Conservation (phyloP, 75 land plant species). For the Selaginella moellendorffii region DNA sequence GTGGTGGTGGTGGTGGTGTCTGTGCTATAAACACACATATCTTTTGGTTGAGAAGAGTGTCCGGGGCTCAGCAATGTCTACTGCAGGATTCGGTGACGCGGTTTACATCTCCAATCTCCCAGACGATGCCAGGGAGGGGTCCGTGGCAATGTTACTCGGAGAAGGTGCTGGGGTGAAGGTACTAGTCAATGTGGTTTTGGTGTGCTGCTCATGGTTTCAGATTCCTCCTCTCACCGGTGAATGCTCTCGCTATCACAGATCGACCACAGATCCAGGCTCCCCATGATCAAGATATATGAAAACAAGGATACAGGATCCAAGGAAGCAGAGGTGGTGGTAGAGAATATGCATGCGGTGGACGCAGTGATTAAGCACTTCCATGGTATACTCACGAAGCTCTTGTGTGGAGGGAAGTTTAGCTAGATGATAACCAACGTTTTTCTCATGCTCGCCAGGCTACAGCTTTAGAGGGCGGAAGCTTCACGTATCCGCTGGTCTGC, state of each 20-base stretch:
- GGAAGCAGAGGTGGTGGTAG: constrained; percentile 24
- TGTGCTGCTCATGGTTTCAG: neutral
- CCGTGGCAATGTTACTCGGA: neutral
- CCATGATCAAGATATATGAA: constrained; percentile 23
- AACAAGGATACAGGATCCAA: constrained; percentile 18
- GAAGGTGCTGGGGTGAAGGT: neutral
- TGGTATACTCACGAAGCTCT: constrained; percentile 7
- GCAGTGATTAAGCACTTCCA: constrained; percentile 20
- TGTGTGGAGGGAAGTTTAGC: neutral
- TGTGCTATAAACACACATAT: too few relatives aligned
- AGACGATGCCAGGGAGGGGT: neutral
- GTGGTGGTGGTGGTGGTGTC: too few relatives aligned
- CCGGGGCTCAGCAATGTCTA: too few relatives aligned
- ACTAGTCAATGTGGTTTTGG: neutral
- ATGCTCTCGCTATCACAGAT: constrained; percentile 18
- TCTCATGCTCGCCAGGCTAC: constrained; percentile 16
- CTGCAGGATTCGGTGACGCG: neutral
- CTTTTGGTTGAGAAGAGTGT: too few relatives aligned
- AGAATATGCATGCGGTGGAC: constrained; percentile 18
- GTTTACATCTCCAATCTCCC: neutral
- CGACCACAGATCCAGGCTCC: constrained; percentile 18
- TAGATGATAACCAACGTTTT: neutral
- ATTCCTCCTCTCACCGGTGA: too few relatives aligned
- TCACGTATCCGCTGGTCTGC: constrained; percentile 14
- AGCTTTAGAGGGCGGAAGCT: constrained; percentile 25